Evolutionary conservation across 2,329 filamentous ascomycete genomes (phyloP).

Genomic region (Phialophora macrospora): DNA sequence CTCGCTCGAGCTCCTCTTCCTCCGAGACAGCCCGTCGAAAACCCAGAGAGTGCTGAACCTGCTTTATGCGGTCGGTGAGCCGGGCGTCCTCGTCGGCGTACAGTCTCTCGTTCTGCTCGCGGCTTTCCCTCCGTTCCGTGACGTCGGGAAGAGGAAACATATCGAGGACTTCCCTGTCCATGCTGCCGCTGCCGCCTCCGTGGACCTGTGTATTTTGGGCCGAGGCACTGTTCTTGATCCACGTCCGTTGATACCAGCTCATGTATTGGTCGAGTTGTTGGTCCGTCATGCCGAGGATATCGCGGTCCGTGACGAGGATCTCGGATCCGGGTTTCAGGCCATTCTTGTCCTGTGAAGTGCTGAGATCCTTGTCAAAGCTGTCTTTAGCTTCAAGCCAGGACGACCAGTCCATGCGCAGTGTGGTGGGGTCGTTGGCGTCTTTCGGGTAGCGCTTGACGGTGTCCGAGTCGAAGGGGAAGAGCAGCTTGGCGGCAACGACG

Average conservation of each 20-base stretch:
- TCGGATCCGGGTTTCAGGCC: conserved; percentile 51
- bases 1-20: conserved; percentile 43
- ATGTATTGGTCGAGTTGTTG: conserved; percentile 74
- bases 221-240: conserved; percentile 52
- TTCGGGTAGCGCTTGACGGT: conserved; percentile 57
- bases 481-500: conserved; percentile 76
- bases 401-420: conserved; percentile 71
- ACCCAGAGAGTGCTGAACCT: conserved; percentile 50
- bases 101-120: conserved; percentile 24
- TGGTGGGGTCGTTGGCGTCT: conserved; percentile 61
- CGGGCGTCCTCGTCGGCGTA: conserved; percentile 29
- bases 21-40: conserved; percentile 45
- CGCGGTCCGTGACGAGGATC: conserved; percentile 62
- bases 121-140: conserved; percentile 6
- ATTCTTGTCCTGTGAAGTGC: not conserved
- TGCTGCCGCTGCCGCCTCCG: conserved; percentile 34
- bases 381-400: conserved; percentile 65
- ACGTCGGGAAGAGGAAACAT: conserved; percentile 37
- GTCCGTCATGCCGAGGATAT: conserved; percentile 66
- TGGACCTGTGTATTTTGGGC: conserved; percentile 45
- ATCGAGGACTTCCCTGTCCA: conserved; percentile 41
- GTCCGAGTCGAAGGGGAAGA: conserved; percentile 75
- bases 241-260: conserved; percentile 76
- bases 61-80: conserved; percentile 42
- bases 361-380: conserved; percentile 21